Evolutionary conservation across 495 filamentous ascomycete species (phyloP), one percentile per base, ranked within the genome.

Genomic region (Antarctomyces pellizariae): DNA sequence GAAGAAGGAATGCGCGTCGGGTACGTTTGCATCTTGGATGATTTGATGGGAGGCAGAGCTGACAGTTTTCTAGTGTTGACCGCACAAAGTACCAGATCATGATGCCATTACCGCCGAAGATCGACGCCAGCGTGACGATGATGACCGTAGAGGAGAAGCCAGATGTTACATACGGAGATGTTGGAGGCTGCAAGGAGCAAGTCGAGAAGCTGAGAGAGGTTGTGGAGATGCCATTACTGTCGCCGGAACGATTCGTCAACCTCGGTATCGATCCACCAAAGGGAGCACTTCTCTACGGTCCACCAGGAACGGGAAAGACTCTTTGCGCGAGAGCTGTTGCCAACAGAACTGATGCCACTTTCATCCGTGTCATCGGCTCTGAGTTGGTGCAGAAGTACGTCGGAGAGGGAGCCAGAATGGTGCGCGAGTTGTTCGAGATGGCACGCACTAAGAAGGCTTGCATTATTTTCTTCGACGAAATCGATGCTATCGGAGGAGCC

Each of bases 61-160:
- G 16, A 28, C 26, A 14, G 10, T 8, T 13, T 11, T 26, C 17
- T 32, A 74, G 75, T 52, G 86, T 97, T 52, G 86, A 97, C 50
- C 67, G 86, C 24, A 91, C 91, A 56, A 95, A 93, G 57, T 97
- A 95, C 49, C 86, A 97, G 55, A 97, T 97, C 38, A 65, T 95
- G 33, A 60, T 97, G 12, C 86, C 86, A 25, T 62, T 97, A n/a
- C 86, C 86, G 13, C 86, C 86, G 7, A 97, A 95, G 60, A 97
- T 97, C 63, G 86, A 97, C 45, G 83, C 86, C 27, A 86, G 75
- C 38, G 86, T 97, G 37, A 97, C 86, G 26, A 97, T 97, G 86
- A 97, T 97, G 86, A 93, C 86, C 9, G 86, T 97, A 29, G 86
- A 97, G 57, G 86, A 97, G 50, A 97, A 97, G 61, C 86, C 86